A percentile compares a stretch with the other conserved stretches of the same genome.
Conservation (phyloP, 2,329 filamentous ascomycete genomes). For the Decorospora gaudefroyi region DNA sequence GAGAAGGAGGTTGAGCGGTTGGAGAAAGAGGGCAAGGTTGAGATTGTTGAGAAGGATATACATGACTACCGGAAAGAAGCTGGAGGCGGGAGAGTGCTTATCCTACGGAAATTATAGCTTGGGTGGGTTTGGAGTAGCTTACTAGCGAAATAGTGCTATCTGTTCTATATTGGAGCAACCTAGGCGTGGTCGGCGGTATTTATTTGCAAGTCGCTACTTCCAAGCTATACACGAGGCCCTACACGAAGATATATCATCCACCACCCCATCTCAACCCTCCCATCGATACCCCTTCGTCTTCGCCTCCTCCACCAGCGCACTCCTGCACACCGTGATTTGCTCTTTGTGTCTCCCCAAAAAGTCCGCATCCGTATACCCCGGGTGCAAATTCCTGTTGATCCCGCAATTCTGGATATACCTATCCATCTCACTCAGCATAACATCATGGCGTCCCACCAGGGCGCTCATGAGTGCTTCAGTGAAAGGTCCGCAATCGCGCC, state of each 20-base stretch:
- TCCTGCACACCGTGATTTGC: too few relatives aligned
- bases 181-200: too few relatives aligned
- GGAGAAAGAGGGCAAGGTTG: constrained; percentile 41
- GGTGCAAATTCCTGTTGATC: background rate
- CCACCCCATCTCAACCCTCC: too few relatives aligned
- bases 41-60: constrained; percentile 43
- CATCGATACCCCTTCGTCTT: too few relatives aligned
- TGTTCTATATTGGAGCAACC: too few relatives aligned
- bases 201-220: too few relatives aligned
- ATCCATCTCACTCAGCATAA: background rate
- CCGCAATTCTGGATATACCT: background rate
- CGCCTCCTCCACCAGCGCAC: too few relatives aligned
- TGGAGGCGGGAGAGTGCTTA: constrained; percentile 24
- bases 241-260: too few relatives aligned
- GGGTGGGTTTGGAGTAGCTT: too few relatives aligned
- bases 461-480: background rate
- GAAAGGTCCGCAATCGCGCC: background rate
- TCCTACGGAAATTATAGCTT: constrained; percentile 4
- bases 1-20: constrained; percentile 52
- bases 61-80: constrained; percentile 38
- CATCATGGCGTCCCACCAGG: background rate
- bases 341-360: background rate
- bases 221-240: too few relatives aligned
- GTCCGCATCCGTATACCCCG: background rate
- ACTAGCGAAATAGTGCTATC: too few relatives aligned